These are phyloP conservation scores for Melocanna baccifera DNA, from an alignment of 176 grass and related monocot genomes.

Conservation along the genomic window DNA sequence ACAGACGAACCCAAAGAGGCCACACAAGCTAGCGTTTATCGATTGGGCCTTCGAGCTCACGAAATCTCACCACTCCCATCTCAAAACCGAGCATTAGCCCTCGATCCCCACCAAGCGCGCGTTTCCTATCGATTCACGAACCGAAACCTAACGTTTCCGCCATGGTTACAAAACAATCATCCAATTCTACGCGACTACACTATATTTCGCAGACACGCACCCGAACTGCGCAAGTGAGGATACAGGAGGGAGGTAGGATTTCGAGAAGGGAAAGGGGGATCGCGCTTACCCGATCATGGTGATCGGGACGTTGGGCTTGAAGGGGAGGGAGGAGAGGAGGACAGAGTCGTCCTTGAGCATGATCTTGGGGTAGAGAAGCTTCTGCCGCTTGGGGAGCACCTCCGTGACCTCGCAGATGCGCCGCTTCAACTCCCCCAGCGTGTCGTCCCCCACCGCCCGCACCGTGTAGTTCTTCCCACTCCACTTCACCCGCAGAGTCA, in stretches of 20 bases:
- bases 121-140: slow-evolving; percentile 14
- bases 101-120: neutral
- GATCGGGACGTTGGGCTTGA: slow-evolving; percentile 78
- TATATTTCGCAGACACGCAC: neutral
- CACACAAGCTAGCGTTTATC: slow-evolving; percentile 31
- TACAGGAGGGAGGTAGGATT: neutral
- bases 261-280: neutral
- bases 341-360: slow-evolving; percentile 70
- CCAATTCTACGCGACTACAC: neutral
- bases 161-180: neutral
- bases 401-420: slow-evolving; percentile 88
- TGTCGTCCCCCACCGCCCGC: slow-evolving; percentile 82
- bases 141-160: neutral
- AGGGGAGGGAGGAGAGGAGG: slow-evolving; percentile 70
- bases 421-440: slow-evolving; percentile 82
- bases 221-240: neutral
- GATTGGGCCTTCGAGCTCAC: neutral
- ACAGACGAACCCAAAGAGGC: neutral
- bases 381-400: slow-evolving; percentile 91
- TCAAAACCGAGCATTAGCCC: neutral
- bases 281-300: slow-evolving; percentile 80
- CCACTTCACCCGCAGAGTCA: slow-evolving; percentile 81
- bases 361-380: slow-evolving; percentile 84
- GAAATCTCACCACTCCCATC: neutral
- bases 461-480: slow-evolving; percentile 74